A percentile compares a stretch with the other conserved stretches of the same genome.
Conservation (phyloP, 2,329 filamentous ascomycete genomes). For the Ascochyta clinopodiicola region DNA sequence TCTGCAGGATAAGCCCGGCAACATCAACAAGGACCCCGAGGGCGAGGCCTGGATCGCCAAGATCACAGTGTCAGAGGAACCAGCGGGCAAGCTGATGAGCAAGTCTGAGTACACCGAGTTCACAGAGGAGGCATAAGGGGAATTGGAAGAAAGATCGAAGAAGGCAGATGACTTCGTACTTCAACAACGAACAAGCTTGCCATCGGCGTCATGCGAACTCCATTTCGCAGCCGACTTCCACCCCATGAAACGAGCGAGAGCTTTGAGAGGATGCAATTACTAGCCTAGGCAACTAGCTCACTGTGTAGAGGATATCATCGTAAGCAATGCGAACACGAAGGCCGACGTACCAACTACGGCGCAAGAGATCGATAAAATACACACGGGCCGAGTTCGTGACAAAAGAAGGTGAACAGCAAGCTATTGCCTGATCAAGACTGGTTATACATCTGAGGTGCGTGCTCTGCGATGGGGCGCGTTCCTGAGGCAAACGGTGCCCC, state of each 20-base stretch:
- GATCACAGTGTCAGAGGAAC: slow-evolving; percentile 78
- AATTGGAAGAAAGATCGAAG: too few species aligned
- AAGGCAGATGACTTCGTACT: neutral
- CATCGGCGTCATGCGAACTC: neutral
- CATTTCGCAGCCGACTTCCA: too few species aligned
- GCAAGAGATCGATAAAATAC: neutral
- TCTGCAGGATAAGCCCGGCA: slow-evolving; percentile 83
- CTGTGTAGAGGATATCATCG: too few species aligned
- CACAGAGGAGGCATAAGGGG: slow-evolving; percentile 58
- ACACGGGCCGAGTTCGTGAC: neutral
- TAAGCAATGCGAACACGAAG: too few species aligned
- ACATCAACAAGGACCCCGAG: slow-evolving; percentile 91
- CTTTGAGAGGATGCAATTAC: too few species aligned
- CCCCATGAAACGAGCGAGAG: too few species aligned
- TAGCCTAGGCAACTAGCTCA: too few species aligned
- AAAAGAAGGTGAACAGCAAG: neutral
- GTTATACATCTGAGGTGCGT: neutral
- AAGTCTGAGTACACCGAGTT: slow-evolving; percentile 78
- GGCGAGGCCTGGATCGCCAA: slow-evolving; percentile 91
- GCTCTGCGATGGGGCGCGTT: neutral
- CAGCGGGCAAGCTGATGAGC: slow-evolving; percentile 69
- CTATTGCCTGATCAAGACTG: neutral
- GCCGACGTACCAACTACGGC: too few species aligned
- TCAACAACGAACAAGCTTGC: neutral
- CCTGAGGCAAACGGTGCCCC: slow-evolving; percentile 15